A percentile compares a stretch with the other conserved stretches of the same genome.
Conservation (phyloP, 352 stramenopile species). For the Globisporangium abappressorium region DNA sequence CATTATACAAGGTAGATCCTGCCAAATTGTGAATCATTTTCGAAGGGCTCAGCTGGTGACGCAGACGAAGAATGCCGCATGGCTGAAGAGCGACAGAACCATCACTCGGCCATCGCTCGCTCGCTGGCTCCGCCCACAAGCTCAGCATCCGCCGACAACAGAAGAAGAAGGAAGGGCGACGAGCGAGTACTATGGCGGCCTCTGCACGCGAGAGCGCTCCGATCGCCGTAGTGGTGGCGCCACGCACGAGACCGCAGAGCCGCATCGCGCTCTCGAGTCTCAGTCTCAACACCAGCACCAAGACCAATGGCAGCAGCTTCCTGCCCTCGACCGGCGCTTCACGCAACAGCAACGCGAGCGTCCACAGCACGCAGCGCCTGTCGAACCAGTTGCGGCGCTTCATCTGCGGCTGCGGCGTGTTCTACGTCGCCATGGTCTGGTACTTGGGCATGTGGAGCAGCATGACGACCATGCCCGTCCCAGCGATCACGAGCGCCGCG, state of each 20-base stretch:
- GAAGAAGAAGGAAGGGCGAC: not conserved
- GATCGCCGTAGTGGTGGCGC: slow-evolving; percentile 1
- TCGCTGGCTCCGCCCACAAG: not conserved
- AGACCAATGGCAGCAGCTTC: slow-evolving; percentile 8
- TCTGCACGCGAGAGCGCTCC: not conserved
- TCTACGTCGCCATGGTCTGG: slow-evolving; percentile 26
- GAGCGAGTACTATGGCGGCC: not conserved
- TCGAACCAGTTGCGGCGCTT: slow-evolving; percentile 14
- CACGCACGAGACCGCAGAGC: not conserved
- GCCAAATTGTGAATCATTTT: not conserved
- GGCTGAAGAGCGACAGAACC: not conserved
- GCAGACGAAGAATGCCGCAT: not conserved
- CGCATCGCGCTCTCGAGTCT: not conserved
- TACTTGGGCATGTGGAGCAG: slow-evolving; percentile 19
- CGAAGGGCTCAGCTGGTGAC: not conserved
- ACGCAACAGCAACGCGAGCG: not conserved
- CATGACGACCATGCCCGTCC: not conserved
- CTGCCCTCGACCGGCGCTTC: slow-evolving; percentile 3
- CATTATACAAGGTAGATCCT: too few species aligned
- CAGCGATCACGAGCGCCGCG: not conserved
- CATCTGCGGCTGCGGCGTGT: slow-evolving; percentile 23
- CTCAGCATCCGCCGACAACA: not conserved
- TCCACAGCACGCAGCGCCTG: slow-evolving; percentile 4
- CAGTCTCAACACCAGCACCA: not conserved
- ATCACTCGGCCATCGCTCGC: not conserved